Base-by-base conservation (phyloP, 108 stramenopile genomes). In the Parietichytrium sp. region DNA sequence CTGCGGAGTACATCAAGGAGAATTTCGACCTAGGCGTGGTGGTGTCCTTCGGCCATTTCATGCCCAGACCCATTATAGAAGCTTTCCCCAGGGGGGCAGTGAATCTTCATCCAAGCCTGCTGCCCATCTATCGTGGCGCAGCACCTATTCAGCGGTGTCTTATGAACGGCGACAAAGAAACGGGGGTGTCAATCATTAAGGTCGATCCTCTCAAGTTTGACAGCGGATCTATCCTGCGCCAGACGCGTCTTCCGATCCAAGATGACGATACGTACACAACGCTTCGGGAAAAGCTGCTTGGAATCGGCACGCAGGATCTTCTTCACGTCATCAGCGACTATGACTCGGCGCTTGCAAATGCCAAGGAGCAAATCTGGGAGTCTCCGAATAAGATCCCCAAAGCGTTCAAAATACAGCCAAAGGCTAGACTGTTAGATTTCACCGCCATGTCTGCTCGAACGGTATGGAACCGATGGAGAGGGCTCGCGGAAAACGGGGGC, bases 111-210 rank as follows among this genome's bases (percentile, higher is more conserved):
- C 61, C 61, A 6, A 45, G 38, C 16, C 33, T 72, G 20, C 61
- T 72, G 61, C 61, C 61, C 8, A 72, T 2, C 15, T 72, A 72
- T 1, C 29, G 61, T 6, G 61, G 61, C 8, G 61, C 61, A 15
- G 61, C 61, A 2, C 61, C 61, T 7, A 72, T 72, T 27, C 61
- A 72, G 33, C 61, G 45, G 10, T 72, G 29, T 20, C 61, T 72
- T 25, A 72, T 72, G 15, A 72, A 72, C 61, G 61, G 61, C 61
- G 61, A 72, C 33, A 27, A 6, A 16, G 61, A 72, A 20, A 72
- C 61, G 20, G 61, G 61, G 6, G 61, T 72, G 0, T 45, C 61
- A 1, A 42, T 72, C 38, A 33, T 45, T 10, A 33, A 42, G 7
- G 61, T 72, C 15, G 61, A 72, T 27, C 61, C 61, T 13, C 20